Evolutionary conservation across 768 basidiomycete species (phyloP), one percentile per base, ranked within the genome.

Genomic region (Antrodiella citrinella): DNA sequence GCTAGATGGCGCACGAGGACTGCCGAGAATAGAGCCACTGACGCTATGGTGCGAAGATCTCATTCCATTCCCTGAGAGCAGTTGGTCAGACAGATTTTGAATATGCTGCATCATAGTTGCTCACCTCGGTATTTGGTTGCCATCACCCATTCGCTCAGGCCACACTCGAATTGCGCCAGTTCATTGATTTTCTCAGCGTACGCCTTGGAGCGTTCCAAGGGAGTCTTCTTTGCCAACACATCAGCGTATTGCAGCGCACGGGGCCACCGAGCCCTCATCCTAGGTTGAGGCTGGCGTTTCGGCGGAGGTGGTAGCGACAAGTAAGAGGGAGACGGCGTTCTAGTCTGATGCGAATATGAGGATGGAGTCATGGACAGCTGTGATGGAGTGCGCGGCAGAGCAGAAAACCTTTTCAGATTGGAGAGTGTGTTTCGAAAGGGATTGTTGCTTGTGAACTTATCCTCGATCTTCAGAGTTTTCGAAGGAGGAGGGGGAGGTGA

Each of bases 101-200:
- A n/a, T n/a, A n/a, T n/a, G n/a, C n/a, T n/a, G n/a, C n/a, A n/a
- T n/a, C n/a, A n/a, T n/a, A n/a, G n/a, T 40, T 55, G 63, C 71
- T 21, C 57, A 86, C 89, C 75, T 73, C 75, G 73, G 48, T 70
- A 66, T 55, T 67, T 77, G 49, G 75, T 74, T 50, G 77, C 74
- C 35, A 68, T 55, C 21, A 91, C 66, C 91, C 91, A 94, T n/a
- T 85, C 81, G 18, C 70, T 69, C 47, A 93, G 67, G 25, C 91
- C 89, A 57, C 84, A 85, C 58, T 91, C 86, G 59, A 79, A 81
- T 53, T 73, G 69, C 49, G 80, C 79, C 18, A 94, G 64, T 61
- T 92, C 88, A 59, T 90, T 89, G 55, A 93, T 88, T 69, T 91
- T 93, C 56, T 72, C 69, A 21, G 86, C 84, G 57, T 93, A 94